Conservation (phyloP, 768 basidiomycete species). For the Epithele typhae region DNA sequence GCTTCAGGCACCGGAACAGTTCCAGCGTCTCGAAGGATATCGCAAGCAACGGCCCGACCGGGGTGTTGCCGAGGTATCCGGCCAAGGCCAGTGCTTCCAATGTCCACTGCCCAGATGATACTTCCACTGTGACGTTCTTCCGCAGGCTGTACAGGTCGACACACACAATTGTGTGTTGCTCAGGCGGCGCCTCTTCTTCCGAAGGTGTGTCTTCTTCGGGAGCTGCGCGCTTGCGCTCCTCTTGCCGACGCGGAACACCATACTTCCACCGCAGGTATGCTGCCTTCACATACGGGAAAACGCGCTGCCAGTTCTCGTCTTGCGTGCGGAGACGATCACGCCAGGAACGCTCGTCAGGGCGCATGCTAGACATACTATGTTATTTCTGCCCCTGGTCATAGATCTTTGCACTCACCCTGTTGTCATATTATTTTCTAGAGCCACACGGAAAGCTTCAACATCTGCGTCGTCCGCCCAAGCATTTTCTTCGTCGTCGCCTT, state of each 20-base stretch:
- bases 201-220: not conserved
- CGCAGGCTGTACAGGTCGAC: constrained; percentile 5
- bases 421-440: too few relatives aligned
- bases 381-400: too few relatives aligned
- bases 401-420: too few relatives aligned
- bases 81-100: not conserved
- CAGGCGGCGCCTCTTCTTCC: not conserved
- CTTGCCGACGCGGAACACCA: too few relatives aligned
- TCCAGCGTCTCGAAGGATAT: constrained; percentile 18
- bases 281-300: not conserved
- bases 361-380: too few relatives aligned
- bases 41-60: constrained; percentile 5
- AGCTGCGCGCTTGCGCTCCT: not conserved
- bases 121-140: not conserved
- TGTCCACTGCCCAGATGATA: not conserved
- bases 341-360: constrained; percentile 8
- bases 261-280: constrained; percentile 6
- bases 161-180: too few relatives aligned
- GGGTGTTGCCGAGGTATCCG: constrained; percentile 11
- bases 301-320: constrained; percentile 3
- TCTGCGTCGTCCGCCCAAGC: too few relatives aligned
- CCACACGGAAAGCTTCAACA: too few relatives aligned
- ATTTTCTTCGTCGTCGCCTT: too few relatives aligned
- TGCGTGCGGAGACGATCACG: not conserved
- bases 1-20: constrained; percentile 6